These are phyloP conservation scores for Pichia sp. DNA, from an alignment of 1,139 yeast genomes.

Conservation along the genomic window DNA sequence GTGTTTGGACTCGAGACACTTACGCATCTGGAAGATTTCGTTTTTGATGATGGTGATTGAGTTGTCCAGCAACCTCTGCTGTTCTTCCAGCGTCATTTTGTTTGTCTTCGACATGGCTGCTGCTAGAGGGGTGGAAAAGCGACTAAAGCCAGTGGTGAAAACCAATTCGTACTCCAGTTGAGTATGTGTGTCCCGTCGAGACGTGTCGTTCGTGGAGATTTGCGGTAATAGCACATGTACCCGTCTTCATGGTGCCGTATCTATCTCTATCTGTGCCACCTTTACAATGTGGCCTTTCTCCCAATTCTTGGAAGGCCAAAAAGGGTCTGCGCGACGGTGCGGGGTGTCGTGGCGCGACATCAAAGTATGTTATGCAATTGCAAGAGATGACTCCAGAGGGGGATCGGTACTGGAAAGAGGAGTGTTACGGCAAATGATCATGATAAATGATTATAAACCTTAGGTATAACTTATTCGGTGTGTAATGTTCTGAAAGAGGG, in stretches of 20 bases:
- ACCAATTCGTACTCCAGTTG: no score
- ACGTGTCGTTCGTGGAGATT: not conserved
- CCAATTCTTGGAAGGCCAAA: not conserved
- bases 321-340: not conserved
- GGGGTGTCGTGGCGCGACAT: not conserved
- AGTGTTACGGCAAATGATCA: no score
- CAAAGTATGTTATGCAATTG: not conserved
- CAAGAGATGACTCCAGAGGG: no score
- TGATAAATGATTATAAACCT: no score
- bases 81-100: conserved; percentile 25
- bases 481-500: no score
- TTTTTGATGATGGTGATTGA: conserved; percentile 58
- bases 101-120: conserved; percentile 14
- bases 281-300: not conserved
- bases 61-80: conserved; percentile 40
- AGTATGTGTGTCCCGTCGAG: not conserved
- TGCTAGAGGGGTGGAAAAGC: not conserved
- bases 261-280: not conserved
- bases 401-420: no score
- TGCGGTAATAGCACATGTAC: not conserved
- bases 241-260: not conserved
- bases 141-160: no score
- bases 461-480: no score
- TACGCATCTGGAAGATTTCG: conserved; percentile 74
- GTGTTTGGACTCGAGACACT: conserved; percentile 58